Evolutionary conservation across 768 basidiomycete species (phyloP), one percentile per base, ranked within the genome.

Genomic region (Russula foetens): DNA sequence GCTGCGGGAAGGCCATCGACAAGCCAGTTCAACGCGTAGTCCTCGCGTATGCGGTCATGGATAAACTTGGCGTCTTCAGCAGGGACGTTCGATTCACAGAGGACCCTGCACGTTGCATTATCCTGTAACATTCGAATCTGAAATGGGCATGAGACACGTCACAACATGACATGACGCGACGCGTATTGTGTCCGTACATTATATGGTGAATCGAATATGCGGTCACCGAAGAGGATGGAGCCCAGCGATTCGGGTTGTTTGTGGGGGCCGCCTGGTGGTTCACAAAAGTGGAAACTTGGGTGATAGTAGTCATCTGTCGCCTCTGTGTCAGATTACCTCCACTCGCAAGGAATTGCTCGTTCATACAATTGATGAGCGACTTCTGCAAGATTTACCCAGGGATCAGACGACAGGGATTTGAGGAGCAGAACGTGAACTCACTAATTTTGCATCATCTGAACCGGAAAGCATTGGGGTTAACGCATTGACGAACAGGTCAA

Each of bases 191-290:
- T 46, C 75, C 86, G 56, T 63, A 92, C 90, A 65, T 94, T 82
- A 69, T 92, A 98, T 2, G 87, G 90, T 3, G 92, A 92, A 68
- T 87, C 85, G 72, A 93, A 91, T 67, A 98, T 92, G 64, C 96
- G 81, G 76, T 98, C 96, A 17, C 96, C 96, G 66, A 97, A 97
- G n/a, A 98, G 76, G 67, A 98, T 94, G 19, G 91, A 91, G 7
- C 96, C 96, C 28, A 98, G 75, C 1, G 85, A 88, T 72, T 95
- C 94, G 3, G 92, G 88, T 69, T 86, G 85, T 66, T 82, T 82
- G 69, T 82, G 72, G 23, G 84, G 79, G 11, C 92, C 94, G 21
- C 76, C 86, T 44, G 79, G 74, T 26, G 96, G 96, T 59, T 82
- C 69, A 69, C 96, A 98, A 72, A 98, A 97, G 63, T 84, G 84